Base-by-base conservation (phyloP, 2,329 filamentous ascomycete genomes). In the Diaporthe citriasiana region DNA sequence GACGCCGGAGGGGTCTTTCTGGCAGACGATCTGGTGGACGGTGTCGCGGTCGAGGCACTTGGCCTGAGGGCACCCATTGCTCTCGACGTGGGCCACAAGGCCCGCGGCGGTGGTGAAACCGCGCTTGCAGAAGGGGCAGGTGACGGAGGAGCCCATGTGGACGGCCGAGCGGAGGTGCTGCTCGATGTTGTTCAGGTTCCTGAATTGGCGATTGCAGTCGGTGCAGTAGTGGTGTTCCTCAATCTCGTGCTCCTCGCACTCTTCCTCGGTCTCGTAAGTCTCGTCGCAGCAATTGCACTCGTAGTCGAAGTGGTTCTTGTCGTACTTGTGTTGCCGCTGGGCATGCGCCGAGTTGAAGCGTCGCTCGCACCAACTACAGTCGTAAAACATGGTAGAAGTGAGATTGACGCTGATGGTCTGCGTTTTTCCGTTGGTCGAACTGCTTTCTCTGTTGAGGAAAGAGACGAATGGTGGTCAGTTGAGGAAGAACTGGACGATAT, bases 81-180 rank as follows among this genome's bases (percentile, higher is more conserved):
- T 81, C 76, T 93, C 91, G 0, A 93, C 80, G 75, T 93, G 89
- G 78, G 90, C 84, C 0, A 82, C 78, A 6, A 92, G 76, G 5
- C 89, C 90, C 0, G 87, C 89, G 1, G 89, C 89, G 0, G 87
- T 86, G 13, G 85, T 81, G 75, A 84, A 89, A 3, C 12, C 38
- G 2, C 60, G 74, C 47, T 82, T 78, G 81, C 91, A 93, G 77
- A 90, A 92, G 0, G 88, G 90, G 68, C 91, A 93, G 0, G 55
- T 0, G 10, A 91, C 79, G 2, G 79, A 79, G 0, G 63, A 73
- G 71, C 86, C 85, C 0, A 82, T 82, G 77, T 93, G 90, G 59
- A 79, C 77, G 7, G 81, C 82, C 0, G 89, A 91, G 35, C 87
- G 87, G 3, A 89, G 82, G 75, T 93, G 90, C 89, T 92, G 74